Conservation (phyloP, 257 asterid genomes). For the Nicotiana tabacum region DNA sequence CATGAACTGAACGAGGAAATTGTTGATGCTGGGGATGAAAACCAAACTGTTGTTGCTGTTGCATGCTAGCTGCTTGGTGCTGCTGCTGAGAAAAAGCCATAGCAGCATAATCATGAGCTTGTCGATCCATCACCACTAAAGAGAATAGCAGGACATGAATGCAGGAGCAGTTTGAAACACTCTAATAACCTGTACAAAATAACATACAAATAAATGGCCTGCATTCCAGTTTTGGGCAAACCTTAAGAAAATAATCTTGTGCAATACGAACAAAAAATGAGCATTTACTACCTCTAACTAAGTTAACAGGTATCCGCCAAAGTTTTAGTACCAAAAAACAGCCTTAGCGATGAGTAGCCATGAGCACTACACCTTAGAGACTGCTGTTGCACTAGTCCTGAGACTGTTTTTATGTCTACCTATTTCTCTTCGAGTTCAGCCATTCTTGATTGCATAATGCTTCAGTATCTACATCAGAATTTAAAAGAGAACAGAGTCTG, state of each 20-base stretch:
- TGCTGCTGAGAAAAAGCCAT: conserved; percentile 73
- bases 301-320: not conserved
- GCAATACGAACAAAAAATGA: not conserved
- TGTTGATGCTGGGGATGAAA: conserved; percentile 86
- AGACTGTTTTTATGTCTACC: not conserved
- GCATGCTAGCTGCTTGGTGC: conserved; percentile 40
- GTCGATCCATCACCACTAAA: conserved; percentile 63
- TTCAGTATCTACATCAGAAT: not conserved
- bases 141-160: conserved; percentile 5
- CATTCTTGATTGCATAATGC: not conserved
- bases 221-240: not conserved
- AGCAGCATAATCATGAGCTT: conserved; percentile 70
- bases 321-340: not conserved
- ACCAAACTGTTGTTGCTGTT: conserved; percentile 61
- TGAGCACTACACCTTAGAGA: not conserved
- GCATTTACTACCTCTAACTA: not conserved
- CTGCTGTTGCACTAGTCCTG: not conserved
- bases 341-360: not conserved
- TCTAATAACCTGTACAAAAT: not conserved
- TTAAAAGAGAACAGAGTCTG: not conserved
- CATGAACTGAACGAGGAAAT: conserved; percentile 68
- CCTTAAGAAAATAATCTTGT: not conserved
- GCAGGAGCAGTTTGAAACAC: not conserved
- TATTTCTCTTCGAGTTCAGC: not conserved
- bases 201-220: not conserved